Evolutionary conservation across 352 stramenopile genomes (phyloP), one percentile per base, ranked within the genome.

Genomic region (Phytophthora gonapodyides): DNA sequence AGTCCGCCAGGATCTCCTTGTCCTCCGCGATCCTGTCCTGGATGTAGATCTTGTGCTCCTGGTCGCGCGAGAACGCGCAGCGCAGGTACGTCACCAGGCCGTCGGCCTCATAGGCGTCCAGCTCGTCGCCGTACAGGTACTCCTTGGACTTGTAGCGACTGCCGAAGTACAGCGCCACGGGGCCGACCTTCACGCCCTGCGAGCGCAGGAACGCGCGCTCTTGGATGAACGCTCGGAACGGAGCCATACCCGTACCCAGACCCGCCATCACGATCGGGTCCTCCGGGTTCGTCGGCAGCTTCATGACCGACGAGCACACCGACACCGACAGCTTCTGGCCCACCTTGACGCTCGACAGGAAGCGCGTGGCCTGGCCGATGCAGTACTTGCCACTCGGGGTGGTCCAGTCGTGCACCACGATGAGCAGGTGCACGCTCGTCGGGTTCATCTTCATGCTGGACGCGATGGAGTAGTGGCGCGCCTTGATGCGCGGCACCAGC

Each of bases 101-200:
- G 30, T 94, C 84, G 16, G 80, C 69, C 62, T 94, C 78, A 69
- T 94, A 96, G 60, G 78, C 66, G 55, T 96, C 84, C 19, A 94
- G 75, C 67, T 96, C 87, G 36, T 99, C 91, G 36, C 87, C 80
- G 75, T 99, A 99, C 24, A 99, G 79, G 72, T 97, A 99, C 80
- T 99, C 97, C 45, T 95, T 80, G n/a, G 87, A 64, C 50, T 87
- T 84, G 65, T 89, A 85, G 45, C 97, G 96, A 73, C 92, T 98
- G 54, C 97, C 97, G 84, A 99, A 99, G 82, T 99, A 97, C 15
- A 97, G 69, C 33, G 82, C 84, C 16, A 96, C 78, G 0, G 87
- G 84, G 13, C 86, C 88, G 9, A 96, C 82, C 56, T 77, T 69
- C 16, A 89, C 65, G 40, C 82, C 79, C 44, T 84, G 62, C 8